Evolutionary conservation across 257 asterid genomes (phyloP).

Genomic region (Craterostigma plantagineum): DNA sequence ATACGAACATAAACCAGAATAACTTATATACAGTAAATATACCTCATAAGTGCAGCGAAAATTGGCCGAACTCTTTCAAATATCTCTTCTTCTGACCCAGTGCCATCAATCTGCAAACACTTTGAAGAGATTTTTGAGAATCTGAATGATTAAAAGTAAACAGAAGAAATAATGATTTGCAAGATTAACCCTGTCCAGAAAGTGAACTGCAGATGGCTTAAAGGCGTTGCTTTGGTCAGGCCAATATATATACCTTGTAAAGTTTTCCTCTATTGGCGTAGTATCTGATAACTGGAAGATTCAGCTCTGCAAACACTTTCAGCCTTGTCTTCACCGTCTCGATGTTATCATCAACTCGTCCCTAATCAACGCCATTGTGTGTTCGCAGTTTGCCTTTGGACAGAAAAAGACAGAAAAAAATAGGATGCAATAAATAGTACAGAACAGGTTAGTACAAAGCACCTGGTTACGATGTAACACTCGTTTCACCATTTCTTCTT

Average conservation of each 20-base stretch:
- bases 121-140: neutral
- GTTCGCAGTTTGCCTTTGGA: neutral
- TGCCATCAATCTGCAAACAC: slow-evolving; percentile 58
- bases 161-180: too few relatives aligned
- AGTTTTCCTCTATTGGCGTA: slow-evolving; percentile 71
- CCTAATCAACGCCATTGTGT: slow-evolving; percentile 44
- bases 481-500: slow-evolving; percentile 82
- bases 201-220: too few relatives aligned
- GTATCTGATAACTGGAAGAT: slow-evolving; percentile 75
- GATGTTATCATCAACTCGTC: slow-evolving; percentile 84
- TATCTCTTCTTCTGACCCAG: slow-evolving; percentile 80
- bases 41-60: slow-evolving; percentile 46
- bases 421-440: slow-evolving; percentile 4
- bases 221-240: neutral
- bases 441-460: slow-evolving; percentile 4
- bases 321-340: slow-evolving; percentile 79
- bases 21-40: slow-evolving; percentile 7
- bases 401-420: slow-evolving; percentile 9
- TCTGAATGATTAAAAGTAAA: too few relatives aligned
- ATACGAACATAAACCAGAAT: neutral
- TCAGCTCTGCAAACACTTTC: slow-evolving; percentile 42
- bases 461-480: slow-evolving; percentile 83
- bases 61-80: slow-evolving; percentile 54
- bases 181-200: too few relatives aligned
- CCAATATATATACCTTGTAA: slow-evolving; percentile 45